Evolutionary conservation across 2,329 filamentous ascomycete genomes (phyloP), one percentile per base, ranked within the genome.

Genomic region (Calonectria henricotiae): DNA sequence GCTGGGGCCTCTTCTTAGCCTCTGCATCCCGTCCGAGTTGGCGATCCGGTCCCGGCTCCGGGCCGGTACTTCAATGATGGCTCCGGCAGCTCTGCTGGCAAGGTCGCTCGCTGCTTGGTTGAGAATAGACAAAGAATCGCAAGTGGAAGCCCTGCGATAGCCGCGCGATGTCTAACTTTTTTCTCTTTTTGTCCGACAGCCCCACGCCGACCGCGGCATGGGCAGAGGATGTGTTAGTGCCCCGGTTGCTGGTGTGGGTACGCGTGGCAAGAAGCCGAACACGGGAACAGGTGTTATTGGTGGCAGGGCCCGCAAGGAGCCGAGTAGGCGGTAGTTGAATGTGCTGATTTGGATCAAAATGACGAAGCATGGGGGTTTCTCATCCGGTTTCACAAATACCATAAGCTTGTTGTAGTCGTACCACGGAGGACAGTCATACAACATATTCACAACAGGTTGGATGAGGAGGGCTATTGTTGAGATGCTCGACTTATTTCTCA

Each of bases 281-380:
- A 71, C 47, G 47, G 58, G 54, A 61, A 23, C 41, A 25, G 55
- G 62, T 43, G n/a, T 39, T 15, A 35, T 39, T 37, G 32, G 51
- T 70, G 65, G 63, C 69, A 71, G 74, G 67, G 61, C 74, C 75
- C 72, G 75, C 20, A 75, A 75, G 41, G 58, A 70, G 69, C 68
- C 64, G 70, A 76, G 46, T 73, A 67, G 65, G 39, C 61, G 39
- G 46, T 20, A 61, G 37, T 46, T 55, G 4, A 41, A 30, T n/a
- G 54, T 55, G 30, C 35, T 30, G 32, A 54, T 64, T 44, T 27
- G 64, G 64, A 58, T 55, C 61, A 60, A 58, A 23, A n/a, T 32
- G 27, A 61, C 30, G 27, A 49, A 30, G 25, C 37, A 43, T 47
- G 49, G 46, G 46, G n/a, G 63, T 44, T 60, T 55, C 20, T 63